Base-by-base conservation (phyloP, 129 eudicot species). In the Heracleum sosnowskyi region DNA sequence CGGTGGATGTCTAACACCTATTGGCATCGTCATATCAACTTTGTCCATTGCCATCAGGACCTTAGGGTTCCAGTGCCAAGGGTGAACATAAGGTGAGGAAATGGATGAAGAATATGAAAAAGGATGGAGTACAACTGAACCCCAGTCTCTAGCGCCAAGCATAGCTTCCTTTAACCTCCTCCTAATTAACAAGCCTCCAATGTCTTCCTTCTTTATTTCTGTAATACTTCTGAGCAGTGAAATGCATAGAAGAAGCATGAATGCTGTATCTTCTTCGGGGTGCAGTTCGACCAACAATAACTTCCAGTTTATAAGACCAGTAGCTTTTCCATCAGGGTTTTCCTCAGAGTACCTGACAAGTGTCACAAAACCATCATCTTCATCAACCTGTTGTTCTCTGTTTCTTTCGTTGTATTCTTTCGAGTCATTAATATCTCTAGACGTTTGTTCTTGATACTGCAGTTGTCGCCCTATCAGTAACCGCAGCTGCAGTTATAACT, bases 251-350 rank as follows among this genome's bases (percentile, higher is more conserved):
- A 95, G 90, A 22, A 95, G 79, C 74, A 87, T 86, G 11, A 91
- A 85, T 0, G 83, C 91, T 0, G 91, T 86, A 77, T 95, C 99
- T 86, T 95, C 99, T 80, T 95, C 99, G 0, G 99, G 97, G 60
- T 75, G 44, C 31, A 95, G 36, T 81, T 95, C 99, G 11, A 87
- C 76, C 8, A 82, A 85, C 4, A 85, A 73, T 8, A 92, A 74
- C 84, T 95, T 95, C 99, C 99, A 95, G 84, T 95, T 92, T 7
- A 95, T 37, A 35, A 95, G 96, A 7, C 94, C 97, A 0, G 99
- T 91, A 9, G 99, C 99, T 82, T 87, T 92, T 60, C 99, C 99
- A 5, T n/a, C 66, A 0, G 94, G 94, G 86, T 86, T 74, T 63
- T 88, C 97, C 15, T 92, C 96, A 0, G 94, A 84, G 91, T 62